Evolutionary conservation across 2,329 filamentous ascomycete genomes (phyloP).

Genomic region (Sporothrix variecibatus): DNA sequence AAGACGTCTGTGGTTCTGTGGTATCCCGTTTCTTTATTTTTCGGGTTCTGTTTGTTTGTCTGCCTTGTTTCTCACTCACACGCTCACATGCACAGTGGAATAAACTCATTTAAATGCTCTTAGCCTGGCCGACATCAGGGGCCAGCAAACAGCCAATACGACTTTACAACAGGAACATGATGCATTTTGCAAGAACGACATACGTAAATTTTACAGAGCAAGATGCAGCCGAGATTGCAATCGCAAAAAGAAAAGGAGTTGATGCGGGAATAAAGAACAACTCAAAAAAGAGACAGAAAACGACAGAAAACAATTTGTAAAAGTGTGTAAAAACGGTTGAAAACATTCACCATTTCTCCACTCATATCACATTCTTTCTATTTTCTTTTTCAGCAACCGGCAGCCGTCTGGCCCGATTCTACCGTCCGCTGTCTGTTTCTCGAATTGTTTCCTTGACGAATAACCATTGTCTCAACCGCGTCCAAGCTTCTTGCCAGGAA

Average conservation of each 20-base stretch:
- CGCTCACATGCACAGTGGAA: slow-evolving; percentile 9
- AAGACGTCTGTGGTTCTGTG: not conserved
- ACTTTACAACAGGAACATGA: not conserved
- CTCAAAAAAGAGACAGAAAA: not conserved
- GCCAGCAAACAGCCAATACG: not conserved
- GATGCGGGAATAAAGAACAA: slow-evolving; percentile 7
- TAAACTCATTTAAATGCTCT: slow-evolving; percentile 4
- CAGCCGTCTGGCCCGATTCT: not conserved
- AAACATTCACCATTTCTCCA: not conserved
- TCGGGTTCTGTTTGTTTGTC: not conserved
- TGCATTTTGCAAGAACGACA: not conserved
- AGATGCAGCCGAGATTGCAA: slow-evolving; percentile 11
- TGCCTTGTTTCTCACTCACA: slow-evolving; percentile 11
- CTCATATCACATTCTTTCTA: not conserved
- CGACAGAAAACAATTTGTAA: not conserved
- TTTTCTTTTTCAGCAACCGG: not conserved
- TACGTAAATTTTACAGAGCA: not conserved
- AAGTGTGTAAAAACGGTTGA: not conserved
- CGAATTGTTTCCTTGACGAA: not conserved
- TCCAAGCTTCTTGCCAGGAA: not conserved
- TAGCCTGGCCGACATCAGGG: not conserved
- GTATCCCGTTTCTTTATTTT: not conserved
- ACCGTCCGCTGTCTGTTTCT: not conserved
- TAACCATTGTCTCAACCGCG: not conserved
- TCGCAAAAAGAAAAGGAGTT: not conserved